phyloP scores from a whole-genome alignment of 2,329 filamentous ascomycete species.

The Stachybotrys chlorohalonatus region DNA sequence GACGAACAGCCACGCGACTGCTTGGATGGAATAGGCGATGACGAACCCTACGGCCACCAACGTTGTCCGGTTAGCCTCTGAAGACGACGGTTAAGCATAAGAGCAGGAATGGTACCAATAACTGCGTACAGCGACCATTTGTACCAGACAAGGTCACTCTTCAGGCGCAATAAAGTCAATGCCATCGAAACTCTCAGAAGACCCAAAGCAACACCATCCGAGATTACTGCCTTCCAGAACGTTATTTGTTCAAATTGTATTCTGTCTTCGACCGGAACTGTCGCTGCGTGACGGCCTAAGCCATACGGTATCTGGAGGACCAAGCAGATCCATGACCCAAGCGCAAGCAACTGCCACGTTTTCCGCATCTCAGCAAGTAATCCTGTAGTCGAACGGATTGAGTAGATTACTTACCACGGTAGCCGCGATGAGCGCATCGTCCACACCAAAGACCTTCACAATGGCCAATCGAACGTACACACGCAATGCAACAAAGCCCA shows the following conservation, averaged over 20 bases:
- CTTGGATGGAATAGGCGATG: constrained; percentile 9
- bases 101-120: constrained; percentile 7
- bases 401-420: constrained; percentile 9
- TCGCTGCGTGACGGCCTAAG: constrained; percentile 9
- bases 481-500: constrained; percentile 12
- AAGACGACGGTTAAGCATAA: background rate
- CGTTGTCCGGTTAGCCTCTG: constrained; percentile 3
- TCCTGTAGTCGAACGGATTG: background rate
- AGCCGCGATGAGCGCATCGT: constrained; percentile 15
- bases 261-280: constrained; percentile 5
- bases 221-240: constrained; percentile 13
- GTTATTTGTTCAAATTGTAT: constrained; percentile 10
- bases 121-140: constrained; percentile 9
- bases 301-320: constrained; percentile 12
- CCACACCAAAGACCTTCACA: constrained; percentile 14
- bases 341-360: constrained; percentile 5
- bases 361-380: background rate
- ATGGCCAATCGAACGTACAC: constrained; percentile 14
- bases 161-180: constrained; percentile 9
- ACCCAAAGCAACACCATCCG: constrained; percentile 11
- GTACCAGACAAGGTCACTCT: constrained; percentile 11
- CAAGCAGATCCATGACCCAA: constrained; percentile 11
- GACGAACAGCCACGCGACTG: constrained; percentile 11
- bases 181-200: constrained; percentile 13
- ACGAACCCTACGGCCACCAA: constrained; percentile 9